phyloP scores from a whole-genome alignment of 106 monocot genomes.

The Dendrobium nobile region DNA sequence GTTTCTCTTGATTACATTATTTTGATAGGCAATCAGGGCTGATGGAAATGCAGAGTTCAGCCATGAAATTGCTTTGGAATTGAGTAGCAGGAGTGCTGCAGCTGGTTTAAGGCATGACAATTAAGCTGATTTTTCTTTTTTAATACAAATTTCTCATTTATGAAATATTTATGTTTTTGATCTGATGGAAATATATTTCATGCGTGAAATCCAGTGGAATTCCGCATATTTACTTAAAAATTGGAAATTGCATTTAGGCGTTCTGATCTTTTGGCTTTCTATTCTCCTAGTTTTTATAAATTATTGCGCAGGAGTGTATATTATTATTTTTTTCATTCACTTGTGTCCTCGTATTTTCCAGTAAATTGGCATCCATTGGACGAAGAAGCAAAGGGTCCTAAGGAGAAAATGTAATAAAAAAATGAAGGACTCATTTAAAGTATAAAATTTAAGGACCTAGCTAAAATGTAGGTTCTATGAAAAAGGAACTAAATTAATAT shows the following conservation, averaged over 20 bases:
- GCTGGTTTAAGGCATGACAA: constrained; percentile 67
- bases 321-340: too few species aligned
- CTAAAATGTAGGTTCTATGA: background rate
- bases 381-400: too few species aligned
- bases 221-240: background rate
- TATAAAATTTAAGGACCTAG: background rate
- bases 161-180: background rate
- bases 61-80: constrained; percentile 71
- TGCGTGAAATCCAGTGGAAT: background rate
- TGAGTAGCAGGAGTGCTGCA: constrained; percentile 57
- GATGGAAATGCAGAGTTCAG: constrained; percentile 69
- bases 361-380: too few species aligned
- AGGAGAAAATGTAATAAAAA: background rate
- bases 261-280: background rate
- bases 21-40: constrained; percentile 55
- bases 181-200: background rate
- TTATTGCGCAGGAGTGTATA: too few species aligned
- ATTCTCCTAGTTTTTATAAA: background rate
- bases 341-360: too few species aligned
- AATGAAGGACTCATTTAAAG: background rate
- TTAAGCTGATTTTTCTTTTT: background rate
- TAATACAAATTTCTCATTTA: background rate
- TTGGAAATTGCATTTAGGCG: background rate
- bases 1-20: background rate
- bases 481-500: background rate